Percentiles rank a stretch among this genome's conserved stretches.
Conservation (phyloP, 805 yeast species). For the Scheffersomyces spartinae region DNA sequence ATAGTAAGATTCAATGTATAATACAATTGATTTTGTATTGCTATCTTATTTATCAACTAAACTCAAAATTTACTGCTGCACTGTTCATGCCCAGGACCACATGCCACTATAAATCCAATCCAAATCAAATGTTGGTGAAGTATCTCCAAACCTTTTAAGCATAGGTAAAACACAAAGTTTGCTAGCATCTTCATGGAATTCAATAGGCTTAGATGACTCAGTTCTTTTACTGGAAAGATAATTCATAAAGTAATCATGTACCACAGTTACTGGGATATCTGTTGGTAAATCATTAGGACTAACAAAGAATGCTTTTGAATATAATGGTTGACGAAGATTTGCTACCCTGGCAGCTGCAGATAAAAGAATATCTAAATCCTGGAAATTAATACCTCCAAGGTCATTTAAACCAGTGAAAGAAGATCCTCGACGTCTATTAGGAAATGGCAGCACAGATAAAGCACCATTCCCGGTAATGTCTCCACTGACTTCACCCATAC, state of each 20-base stretch:
- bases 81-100: slow-evolving; percentile 20
- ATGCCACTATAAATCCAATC: slow-evolving; percentile 28
- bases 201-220: slow-evolving; percentile 5
- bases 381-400: slow-evolving; percentile 29
- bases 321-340: slow-evolving; percentile 7
- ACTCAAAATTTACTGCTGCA: too few species aligned
- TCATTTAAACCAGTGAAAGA: slow-evolving; percentile 27
- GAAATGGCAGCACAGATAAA: too few species aligned
- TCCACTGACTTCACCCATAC: slow-evolving; percentile 28
- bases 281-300: slow-evolving; percentile 22
- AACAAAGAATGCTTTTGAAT: slow-evolving; percentile 10
- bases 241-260: slow-evolving; percentile 24
- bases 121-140: slow-evolving; percentile 15
- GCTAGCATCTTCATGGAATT: slow-evolving; percentile 5
- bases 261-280: slow-evolving; percentile 20
- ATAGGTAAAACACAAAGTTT: slow-evolving; percentile 18
- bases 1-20: too few species aligned
- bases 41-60: too few species aligned
- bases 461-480: too few species aligned
- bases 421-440: slow-evolving; percentile 20
- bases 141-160: slow-evolving; percentile 20
- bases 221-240: slow-evolving; percentile 16
- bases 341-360: slow-evolving; percentile 18
- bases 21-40: too few species aligned
- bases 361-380: slow-evolving; percentile 25